Base-by-base conservation (phyloP, 2,329 filamentous ascomycete species). In the Nemania diffusa region DNA sequence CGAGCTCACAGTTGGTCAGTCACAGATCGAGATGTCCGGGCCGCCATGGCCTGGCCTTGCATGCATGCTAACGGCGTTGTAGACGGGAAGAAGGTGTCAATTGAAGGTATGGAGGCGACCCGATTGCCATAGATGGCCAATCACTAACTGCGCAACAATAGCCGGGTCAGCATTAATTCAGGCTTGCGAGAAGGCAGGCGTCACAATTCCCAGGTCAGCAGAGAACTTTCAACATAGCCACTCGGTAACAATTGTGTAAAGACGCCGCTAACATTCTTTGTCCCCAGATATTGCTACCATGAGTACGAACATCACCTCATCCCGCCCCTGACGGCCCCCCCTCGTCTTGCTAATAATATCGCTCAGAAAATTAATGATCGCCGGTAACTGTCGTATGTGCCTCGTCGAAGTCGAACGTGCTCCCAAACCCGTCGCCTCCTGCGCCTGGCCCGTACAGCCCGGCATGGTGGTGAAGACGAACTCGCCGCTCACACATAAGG, bases 391-490 rank as follows among this genome's bases (percentile, higher is more conserved):
- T 82, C 94, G 96, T 85, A 99, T 99, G 96, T 99, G 96, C 83
- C 85, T 99, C 78, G 96, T 99, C 78, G 96, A 99, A 85, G 96
- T 99, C 73, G 96, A 98, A 84, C 90, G 90, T 82, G 92, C 93
- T 68, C 96, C 96, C 67, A 99, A 99, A 84, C 96, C 96, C 68
- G 94, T 98, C 64, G 96, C 96, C 76, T 99, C 96, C 70, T 99
- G 96, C 83, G 96, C 96, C 75, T 99, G 96, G 96, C 96, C 96
- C 59, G 96, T 98, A 74, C 94, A 97, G 81, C 93, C 96, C 63
- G 96, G 96, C 69, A 99, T 99, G 96, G 94, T 97, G 59, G 96
- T 99, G 77, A 97, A 98, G 88, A 99, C 96, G 71, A 93, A 97
- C 83, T 97, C 96, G 64, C 93, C 95, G 50, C 88, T 98, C 72